Evolutionary conservation across 75 land plant genomes (phyloP).

Genomic region (Azolla pinnata): DNA sequence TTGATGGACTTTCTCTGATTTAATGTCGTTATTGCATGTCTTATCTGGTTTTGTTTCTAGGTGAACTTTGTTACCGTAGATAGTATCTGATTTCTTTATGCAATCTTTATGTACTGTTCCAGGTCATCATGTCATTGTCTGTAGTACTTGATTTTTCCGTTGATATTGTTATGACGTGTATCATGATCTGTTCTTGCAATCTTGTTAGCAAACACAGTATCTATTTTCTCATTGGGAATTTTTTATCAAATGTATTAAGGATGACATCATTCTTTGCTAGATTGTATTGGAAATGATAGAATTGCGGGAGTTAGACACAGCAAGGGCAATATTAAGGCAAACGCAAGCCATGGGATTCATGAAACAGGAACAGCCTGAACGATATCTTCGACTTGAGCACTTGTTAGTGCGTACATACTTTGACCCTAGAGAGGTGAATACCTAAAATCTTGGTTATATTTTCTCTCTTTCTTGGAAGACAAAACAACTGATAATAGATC

Average conservation of each 20-base stretch:
- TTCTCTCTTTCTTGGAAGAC: too few relatives aligned
- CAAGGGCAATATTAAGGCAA: conserved; percentile 92
- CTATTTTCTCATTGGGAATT: background rate
- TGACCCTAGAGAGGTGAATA: conserved; percentile 94
- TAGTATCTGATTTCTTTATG: too few relatives aligned
- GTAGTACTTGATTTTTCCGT: background rate
- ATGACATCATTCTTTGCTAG: conserved; percentile 18
- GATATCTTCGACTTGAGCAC: conserved; percentile 91
- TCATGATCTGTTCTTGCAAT: background rate
- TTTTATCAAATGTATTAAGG: background rate
- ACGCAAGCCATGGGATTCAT: conserved; percentile 98
- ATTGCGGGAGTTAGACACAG: conserved; percentile 94
- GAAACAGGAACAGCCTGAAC: conserved; percentile 99
- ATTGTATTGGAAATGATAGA: conserved; percentile 99
- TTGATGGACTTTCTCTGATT: too few relatives aligned
- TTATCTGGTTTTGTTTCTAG: too few relatives aligned
- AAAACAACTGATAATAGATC: too few relatives aligned
- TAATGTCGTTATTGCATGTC: too few relatives aligned
- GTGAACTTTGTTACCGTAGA: too few relatives aligned
- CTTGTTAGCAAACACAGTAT: too few relatives aligned
- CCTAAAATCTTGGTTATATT: too few relatives aligned
- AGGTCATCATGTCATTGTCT: too few relatives aligned
- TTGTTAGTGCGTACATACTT: conserved; percentile 90
- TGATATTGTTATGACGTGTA: background rate
- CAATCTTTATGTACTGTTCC: too few relatives aligned